These are phyloP conservation scores for Phytophthora hibernalis DNA, from an alignment of 352 stramenopile species.

Conservation along the genomic window DNA sequence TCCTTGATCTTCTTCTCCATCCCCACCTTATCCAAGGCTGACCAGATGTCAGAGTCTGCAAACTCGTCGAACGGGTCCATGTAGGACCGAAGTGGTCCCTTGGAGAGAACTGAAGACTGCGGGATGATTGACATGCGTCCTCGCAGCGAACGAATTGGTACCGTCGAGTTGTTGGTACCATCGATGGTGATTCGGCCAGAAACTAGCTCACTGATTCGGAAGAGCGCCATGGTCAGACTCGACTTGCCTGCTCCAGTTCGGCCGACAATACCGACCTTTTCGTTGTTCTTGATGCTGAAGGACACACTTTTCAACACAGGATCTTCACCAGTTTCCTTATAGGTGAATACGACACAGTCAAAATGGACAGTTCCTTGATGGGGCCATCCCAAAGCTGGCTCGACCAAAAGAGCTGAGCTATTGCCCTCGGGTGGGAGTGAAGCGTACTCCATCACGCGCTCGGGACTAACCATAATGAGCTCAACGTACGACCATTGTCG, in stretches of 20 bases:
- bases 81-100: slow-evolving; percentile 84
- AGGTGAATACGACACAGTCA: slow-evolving; percentile 28
- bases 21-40: slow-evolving; percentile 67
- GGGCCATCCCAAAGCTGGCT: slow-evolving; percentile 17
- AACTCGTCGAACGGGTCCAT: slow-evolving; percentile 89
- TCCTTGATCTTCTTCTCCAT: slow-evolving; percentile 48
- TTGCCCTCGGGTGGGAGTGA: slow-evolving; percentile 9
- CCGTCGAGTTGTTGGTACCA: slow-evolving; percentile 44
- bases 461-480: slow-evolving; percentile 58
- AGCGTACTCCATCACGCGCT: slow-evolving; percentile 46
- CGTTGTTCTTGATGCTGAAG: slow-evolving; percentile 34
- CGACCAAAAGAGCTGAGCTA: background rate
- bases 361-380: slow-evolving; percentile 10
- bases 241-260: slow-evolving; percentile 86
- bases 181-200: slow-evolving; percentile 49
- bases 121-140: slow-evolving; percentile 58
- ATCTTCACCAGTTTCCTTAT: slow-evolving; percentile 14
- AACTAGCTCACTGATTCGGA: slow-evolving; percentile 86
- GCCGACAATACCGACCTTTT: slow-evolving; percentile 89
- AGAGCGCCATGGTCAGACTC: slow-evolving; percentile 81
- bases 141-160: slow-evolving; percentile 39
- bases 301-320: slow-evolving; percentile 16
- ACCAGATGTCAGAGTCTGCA: slow-evolving; percentile 68
- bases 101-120: slow-evolving; percentile 92
- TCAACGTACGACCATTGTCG: slow-evolving; percentile 40